Evolutionary conservation across 2,329 filamentous ascomycete species (phyloP), one percentile per base, ranked within the genome.

Genomic region (Fusarium equiseti): DNA sequence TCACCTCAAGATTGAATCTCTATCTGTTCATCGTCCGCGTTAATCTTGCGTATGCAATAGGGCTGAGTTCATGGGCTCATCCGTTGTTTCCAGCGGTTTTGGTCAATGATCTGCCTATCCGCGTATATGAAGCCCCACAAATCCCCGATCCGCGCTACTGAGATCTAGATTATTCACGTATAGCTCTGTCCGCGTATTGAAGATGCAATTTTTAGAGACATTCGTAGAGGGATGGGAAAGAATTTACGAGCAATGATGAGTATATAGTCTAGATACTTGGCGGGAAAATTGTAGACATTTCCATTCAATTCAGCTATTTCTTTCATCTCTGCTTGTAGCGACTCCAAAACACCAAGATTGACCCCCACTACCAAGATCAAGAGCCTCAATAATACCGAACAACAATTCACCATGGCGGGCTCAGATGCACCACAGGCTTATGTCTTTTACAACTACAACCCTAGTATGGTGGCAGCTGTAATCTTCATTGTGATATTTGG

Each of bases 371-470:
- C 12, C 16, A 32, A 26, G 7, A 54, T 40, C n/a, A 20, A 66
- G 53, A 59, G 31, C 66, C 16, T 56, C 46, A 61, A 35, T 20
- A 31, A 51, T 18, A 46, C 11, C 3, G 35, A 3, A n/a, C 27
- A 10, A 18, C 32, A n/a, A 26, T 32, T 42, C 58, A 71, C 1
- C 26, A 76, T 76, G 72, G 66, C 63, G 5, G 63, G 42, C 20
- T 61, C 65, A 22, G 68, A 61, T 6, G 40, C 56, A 49, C 24
- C 66, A 5, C 6, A 20, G 18, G 67, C 35, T 3, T 76, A 60
- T 40, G 62, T 73, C 16, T 76, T 77, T 20, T 88, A 87, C 75
- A 83, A 83, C 46, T 87, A 87, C 70, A 75, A 83, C 31, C 85
- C 85, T 1, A 84, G 81, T 5, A 72, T 82, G 15, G 76, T 77